phyloP scores from a whole-genome alignment of 202 grass and related monocot genomes.

The Setaria viridis region DNA sequence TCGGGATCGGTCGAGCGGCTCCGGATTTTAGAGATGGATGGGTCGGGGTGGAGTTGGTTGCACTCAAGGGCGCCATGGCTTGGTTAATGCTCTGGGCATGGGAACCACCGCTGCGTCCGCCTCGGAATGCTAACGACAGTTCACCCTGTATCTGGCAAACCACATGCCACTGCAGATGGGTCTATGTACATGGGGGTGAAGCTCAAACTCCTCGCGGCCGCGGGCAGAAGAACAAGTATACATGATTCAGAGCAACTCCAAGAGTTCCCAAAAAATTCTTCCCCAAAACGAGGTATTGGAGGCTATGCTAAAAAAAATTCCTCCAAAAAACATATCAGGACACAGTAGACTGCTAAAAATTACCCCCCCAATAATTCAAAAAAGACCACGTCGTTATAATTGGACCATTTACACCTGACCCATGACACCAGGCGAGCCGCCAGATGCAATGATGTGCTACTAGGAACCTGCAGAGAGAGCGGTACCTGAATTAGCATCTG shows the following conservation, averaged over 20 bases:
- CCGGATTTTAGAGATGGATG: slow-evolving; percentile 9
- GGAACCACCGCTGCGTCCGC: neutral
- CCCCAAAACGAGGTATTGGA: no score
- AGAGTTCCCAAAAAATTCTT: no score
- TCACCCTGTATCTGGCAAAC: slow-evolving; percentile 1
- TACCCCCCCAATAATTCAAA: no score
- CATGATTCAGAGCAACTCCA: no score
- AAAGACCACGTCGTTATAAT: no score
- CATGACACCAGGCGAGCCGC: no score
- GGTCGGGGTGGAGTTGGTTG: slow-evolving; percentile 4
- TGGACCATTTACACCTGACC: no score
- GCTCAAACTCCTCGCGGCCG: neutral
- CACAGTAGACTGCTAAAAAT: no score
- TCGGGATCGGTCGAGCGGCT: neutral
- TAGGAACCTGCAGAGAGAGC: slow-evolving; percentile 60
- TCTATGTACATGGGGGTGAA: neutral
- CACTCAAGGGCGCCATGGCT: slow-evolving; percentile 27
- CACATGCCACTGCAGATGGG: neutral
- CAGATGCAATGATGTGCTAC: slow-evolving; percentile 85
- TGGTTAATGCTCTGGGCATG: neutral
- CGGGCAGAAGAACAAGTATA: neutral
- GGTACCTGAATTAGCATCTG: slow-evolving; percentile 23
- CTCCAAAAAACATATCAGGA: no score
- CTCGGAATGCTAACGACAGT: slow-evolving; percentile 31
- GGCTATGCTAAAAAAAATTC: no score